Evolutionary conservation across 73 alveolate genomes (phyloP).

Genomic region (Paramecium pentaurelia): DNA sequence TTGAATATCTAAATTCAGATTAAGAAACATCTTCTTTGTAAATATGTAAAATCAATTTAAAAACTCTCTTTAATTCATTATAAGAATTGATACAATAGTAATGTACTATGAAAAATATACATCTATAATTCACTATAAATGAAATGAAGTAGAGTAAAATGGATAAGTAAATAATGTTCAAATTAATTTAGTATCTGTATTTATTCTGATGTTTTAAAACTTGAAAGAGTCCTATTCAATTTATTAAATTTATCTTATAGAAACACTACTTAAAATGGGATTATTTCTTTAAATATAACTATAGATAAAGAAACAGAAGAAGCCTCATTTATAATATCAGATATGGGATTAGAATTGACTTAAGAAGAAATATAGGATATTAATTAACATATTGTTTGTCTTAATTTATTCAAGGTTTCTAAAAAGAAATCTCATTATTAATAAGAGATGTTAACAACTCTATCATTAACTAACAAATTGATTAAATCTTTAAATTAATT

Average conservation of each 20-base stretch:
- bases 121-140: background rate
- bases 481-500: background rate
- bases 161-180: background rate
- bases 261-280: background rate
- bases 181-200: background rate
- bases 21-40: background rate
- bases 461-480: background rate
- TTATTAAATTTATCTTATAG: constrained; percentile 11
- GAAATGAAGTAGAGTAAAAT: background rate
- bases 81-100: background rate
- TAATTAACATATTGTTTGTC: background rate
- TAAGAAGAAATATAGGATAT: background rate
- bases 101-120: background rate
- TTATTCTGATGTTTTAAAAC: background rate
- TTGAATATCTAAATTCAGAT: background rate
- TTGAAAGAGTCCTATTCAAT: background rate
- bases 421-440: background rate
- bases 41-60: background rate
- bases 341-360: background rate
- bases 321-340: background rate
- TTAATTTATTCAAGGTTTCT: background rate
- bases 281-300: background rate
- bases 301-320: background rate
- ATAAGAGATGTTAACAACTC: background rate
- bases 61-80: background rate